These are phyloP conservation scores for Tricladium varicosporioides DNA, from an alignment of 2,329 filamentous ascomycete species.

Conservation along the genomic window DNA sequence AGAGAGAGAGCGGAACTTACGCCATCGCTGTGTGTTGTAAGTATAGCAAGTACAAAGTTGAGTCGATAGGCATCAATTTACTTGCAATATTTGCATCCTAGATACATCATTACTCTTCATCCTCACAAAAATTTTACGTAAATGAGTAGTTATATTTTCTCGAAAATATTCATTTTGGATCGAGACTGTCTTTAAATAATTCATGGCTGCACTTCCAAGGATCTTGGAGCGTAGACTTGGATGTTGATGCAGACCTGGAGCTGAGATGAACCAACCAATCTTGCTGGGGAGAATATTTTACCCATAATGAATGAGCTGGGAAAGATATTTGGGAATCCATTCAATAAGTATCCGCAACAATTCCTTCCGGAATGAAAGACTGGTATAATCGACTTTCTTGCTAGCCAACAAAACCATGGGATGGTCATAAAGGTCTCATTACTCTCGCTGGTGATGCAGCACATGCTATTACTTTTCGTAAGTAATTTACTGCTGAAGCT, in stretches of 20 bases:
- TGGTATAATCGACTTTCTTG: constrained; percentile 24
- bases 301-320: constrained; percentile 17
- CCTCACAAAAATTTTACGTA: background rate
- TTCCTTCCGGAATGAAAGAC: constrained; percentile 13
- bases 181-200: constrained; percentile 16
- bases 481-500: too few species aligned
- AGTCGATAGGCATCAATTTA: background rate
- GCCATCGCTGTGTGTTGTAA: background rate
- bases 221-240: constrained; percentile 25
- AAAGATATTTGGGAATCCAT: constrained; percentile 17
- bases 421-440: constrained; percentile 42
- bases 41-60: background rate
- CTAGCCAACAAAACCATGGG: constrained; percentile 41
- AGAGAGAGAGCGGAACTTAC: background rate
- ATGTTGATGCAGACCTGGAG: constrained; percentile 27
- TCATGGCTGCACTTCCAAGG: constrained; percentile 36
- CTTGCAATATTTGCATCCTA: background rate
- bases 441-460: constrained; percentile 53
- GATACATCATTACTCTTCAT: background rate
- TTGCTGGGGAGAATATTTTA: constrained; percentile 9
- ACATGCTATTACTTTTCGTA: constrained; percentile 51
- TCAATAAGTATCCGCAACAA: constrained; percentile 33
- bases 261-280: constrained; percentile 16
- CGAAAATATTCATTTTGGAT: background rate
- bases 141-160: background rate